A percentile compares a stretch with the other conserved stretches of the same genome.
Evolutionary conservation across 192 early-diverging fungal species (phyloP).

Genomic region (Linnemannia elongata): DNA sequence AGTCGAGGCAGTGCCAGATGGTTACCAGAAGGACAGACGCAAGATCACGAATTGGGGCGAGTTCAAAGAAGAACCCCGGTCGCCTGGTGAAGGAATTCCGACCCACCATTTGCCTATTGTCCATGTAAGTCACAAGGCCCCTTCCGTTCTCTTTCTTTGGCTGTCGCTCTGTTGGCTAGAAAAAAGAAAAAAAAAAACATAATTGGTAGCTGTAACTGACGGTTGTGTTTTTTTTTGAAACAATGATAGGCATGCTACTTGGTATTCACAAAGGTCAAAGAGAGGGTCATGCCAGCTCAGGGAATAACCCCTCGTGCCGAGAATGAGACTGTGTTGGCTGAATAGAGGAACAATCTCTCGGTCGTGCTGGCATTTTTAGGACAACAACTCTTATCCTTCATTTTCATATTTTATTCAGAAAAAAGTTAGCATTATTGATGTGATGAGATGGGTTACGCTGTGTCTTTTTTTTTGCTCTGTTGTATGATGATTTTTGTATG

Average conservation of each 20-base stretch:
- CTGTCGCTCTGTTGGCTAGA: no score
- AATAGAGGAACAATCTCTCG: no score
- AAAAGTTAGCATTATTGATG: no score
- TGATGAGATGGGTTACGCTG: no score
- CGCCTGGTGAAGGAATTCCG: conserved; percentile 48
- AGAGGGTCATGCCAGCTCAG: background rate
- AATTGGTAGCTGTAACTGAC: background rate
- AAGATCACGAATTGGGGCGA: conserved; percentile 45
- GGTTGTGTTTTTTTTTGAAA: background rate
- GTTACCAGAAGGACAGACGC: conserved; percentile 69
- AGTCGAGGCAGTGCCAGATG: conserved; percentile 77
- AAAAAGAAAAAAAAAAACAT: no score
- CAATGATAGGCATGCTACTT: conserved; percentile 58
- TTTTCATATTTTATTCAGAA: no score
- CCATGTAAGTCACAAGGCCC: conserved; percentile 60
- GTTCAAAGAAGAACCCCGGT: conserved; percentile 54
- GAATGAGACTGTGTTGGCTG: no score
- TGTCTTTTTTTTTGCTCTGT: no score
- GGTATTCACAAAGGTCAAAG: conserved; percentile 60
- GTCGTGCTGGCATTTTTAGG: no score
- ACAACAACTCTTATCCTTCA: no score
- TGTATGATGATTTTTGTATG: no score
- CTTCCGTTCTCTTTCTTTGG: background rate
- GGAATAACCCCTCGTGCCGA: no score
- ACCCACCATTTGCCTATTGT: conserved; percentile 68